Conservation (phyloP, 1,284 basidiomycete species). For the Schizophyllum amplum region DNA sequence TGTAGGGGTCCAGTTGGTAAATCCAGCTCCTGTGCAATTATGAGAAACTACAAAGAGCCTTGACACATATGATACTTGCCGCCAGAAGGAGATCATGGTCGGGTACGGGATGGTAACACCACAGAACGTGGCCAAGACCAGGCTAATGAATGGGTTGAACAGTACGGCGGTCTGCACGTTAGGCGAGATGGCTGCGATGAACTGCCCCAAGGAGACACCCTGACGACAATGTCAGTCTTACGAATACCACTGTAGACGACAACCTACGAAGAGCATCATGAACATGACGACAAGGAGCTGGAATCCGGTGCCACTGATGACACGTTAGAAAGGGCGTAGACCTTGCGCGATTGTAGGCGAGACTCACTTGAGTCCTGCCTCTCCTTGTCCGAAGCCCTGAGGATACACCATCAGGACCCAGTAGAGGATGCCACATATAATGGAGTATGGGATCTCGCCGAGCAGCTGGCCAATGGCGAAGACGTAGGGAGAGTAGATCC, state of each 20-base stretch:
- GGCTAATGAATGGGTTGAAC: slow-evolving; percentile 71
- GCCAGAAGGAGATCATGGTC: slow-evolving; percentile 67
- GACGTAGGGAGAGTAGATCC: slow-evolving; percentile 73
- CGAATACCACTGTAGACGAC: background rate
- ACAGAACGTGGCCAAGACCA: slow-evolving; percentile 67
- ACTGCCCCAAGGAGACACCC: slow-evolving; percentile 62
- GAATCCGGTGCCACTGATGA: slow-evolving; percentile 64
- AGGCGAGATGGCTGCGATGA: slow-evolving; percentile 72
- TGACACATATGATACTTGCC: slow-evolving; percentile 14
- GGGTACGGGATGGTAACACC: slow-evolving; percentile 78
- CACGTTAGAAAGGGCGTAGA: slow-evolving; percentile 15
- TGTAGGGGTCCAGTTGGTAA: slow-evolving; percentile 65
- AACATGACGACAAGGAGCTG: slow-evolving; percentile 65
- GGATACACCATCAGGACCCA: slow-evolving; percentile 73
- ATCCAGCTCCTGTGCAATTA: slow-evolving; percentile 42
- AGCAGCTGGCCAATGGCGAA: slow-evolving; percentile 80
- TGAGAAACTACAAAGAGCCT: background rate
- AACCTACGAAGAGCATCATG: slow-evolving; percentile 64
- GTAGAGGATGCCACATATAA: slow-evolving; percentile 67
- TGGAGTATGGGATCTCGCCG: slow-evolving; percentile 76
- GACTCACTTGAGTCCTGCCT: slow-evolving; percentile 44
- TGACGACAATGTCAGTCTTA: background rate
- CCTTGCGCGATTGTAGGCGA: slow-evolving; percentile 32
- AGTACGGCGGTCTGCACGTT: slow-evolving; percentile 70
- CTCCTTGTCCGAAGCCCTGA: slow-evolving; percentile 63